Percentiles rank a stretch among this genome's conserved stretches.
phyloP scores from a whole-genome alignment of 345 rosid genomes.

The Ceriops tagal region DNA sequence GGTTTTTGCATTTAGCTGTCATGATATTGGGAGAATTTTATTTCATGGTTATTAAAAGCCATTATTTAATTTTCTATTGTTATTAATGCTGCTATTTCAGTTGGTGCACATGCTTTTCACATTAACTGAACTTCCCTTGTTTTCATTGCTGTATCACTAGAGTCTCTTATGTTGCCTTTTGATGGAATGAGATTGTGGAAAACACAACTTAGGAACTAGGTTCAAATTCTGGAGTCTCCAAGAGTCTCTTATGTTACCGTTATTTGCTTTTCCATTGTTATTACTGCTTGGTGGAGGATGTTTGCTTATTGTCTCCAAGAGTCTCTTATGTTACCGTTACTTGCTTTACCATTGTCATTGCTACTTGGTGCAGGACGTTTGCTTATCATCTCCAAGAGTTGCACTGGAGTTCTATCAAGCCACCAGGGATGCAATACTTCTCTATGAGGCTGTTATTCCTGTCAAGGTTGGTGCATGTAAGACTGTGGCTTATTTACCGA shows the following conservation, averaged over 20 bases:
- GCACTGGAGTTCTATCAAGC: constrained; percentile 80
- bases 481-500: neutral
- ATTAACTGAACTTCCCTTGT: no score
- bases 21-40: neutral
- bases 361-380: constrained; percentile 59
- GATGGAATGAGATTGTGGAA: no score
- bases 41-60: no score
- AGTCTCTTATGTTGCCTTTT: no score
- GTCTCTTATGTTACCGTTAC: neutral
- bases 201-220: no score
- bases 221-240: no score
- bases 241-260: no score
- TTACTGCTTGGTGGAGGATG: constrained; percentile 50
- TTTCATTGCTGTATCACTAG: no score
- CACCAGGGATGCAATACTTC: constrained; percentile 78
- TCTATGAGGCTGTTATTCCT: constrained; percentile 88
- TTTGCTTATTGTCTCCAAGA: constrained; percentile 77
- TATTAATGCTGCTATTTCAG: neutral
- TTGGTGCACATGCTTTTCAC: neutral
- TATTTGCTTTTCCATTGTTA: neutral
- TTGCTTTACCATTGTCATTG: neutral
- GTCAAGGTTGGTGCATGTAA: constrained; percentile 72
- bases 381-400: constrained; percentile 81
- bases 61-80: neutral
- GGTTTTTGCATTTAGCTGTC: neutral